These are phyloP conservation scores for Triticum dicoccoides DNA, from an alignment of 176 grass and related monocot species.

Conservation along the genomic window DNA sequence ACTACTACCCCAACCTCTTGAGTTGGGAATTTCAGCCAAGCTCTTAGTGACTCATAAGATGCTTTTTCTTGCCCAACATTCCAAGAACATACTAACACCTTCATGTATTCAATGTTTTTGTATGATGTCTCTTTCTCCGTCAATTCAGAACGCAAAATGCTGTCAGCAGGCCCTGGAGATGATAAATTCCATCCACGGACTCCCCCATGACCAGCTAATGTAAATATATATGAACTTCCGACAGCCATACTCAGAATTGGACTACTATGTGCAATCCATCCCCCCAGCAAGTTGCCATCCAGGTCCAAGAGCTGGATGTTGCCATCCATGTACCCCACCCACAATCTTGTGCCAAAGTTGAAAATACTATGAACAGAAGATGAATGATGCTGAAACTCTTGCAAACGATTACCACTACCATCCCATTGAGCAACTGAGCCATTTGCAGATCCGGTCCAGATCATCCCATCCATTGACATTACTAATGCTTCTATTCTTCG, in stretches of 20 bases:
- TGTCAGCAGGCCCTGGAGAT: slow-evolving; percentile 70
- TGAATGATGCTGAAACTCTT: slow-evolving; percentile 66
- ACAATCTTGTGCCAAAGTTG: slow-evolving; percentile 64
- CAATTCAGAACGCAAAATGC: slow-evolving; percentile 49
- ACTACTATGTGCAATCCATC: slow-evolving; percentile 67
- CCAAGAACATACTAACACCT: slow-evolving; percentile 74
- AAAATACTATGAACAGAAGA: slow-evolving; percentile 61
- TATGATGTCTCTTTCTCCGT: slow-evolving; percentile 46
- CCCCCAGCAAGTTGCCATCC: slow-evolving; percentile 60
- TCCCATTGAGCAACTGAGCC: slow-evolving; percentile 67
- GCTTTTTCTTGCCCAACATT: slow-evolving; percentile 93
- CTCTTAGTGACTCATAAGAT: slow-evolving; percentile 56
- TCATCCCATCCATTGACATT: slow-evolving; percentile 68
- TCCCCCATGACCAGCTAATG: slow-evolving; percentile 71
- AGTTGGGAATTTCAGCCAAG: slow-evolving; percentile 56
- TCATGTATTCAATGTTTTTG: slow-evolving; percentile 55
- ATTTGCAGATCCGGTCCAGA: slow-evolving; percentile 81
- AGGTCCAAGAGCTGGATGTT: slow-evolving; percentile 64
- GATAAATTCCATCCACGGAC: slow-evolving; percentile 71
- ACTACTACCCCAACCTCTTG: slow-evolving; percentile 69
- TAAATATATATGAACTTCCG: slow-evolving; percentile 75
- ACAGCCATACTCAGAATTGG: slow-evolving; percentile 65
- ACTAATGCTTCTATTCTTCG: slow-evolving; percentile 67
- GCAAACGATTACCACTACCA: slow-evolving; percentile 61
- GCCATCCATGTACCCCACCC: slow-evolving; percentile 79